Evolutionary conservation across 2,329 filamentous ascomycete species (phyloP).

Genomic region (Fusarium concolor): DNA sequence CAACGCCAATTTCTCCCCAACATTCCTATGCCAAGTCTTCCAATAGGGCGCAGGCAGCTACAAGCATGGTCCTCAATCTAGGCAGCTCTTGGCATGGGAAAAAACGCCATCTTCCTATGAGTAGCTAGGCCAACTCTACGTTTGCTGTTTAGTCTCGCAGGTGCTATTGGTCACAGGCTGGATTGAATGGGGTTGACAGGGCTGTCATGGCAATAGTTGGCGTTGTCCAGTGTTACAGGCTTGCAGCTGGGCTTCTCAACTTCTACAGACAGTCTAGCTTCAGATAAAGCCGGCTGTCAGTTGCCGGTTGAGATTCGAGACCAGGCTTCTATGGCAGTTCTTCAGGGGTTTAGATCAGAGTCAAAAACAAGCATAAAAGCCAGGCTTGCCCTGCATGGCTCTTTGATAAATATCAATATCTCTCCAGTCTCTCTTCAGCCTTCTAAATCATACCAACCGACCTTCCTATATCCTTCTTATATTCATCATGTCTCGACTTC

Average conservation of each 20-base stretch:
- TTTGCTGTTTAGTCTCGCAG: neutral
- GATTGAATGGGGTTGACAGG: neutral
- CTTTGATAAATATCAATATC: neutral
- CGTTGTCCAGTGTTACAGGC: slow-evolving; percentile 8
- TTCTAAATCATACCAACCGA: neutral
- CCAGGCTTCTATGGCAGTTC: neutral
- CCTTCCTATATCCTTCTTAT: neutral
- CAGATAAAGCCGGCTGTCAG: neutral
- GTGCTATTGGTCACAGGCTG: neutral
- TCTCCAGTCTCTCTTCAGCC: neutral
- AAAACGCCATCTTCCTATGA: neutral
- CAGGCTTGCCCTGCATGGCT: neutral
- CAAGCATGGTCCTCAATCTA: neutral
- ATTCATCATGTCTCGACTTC: slow-evolving; percentile 49
- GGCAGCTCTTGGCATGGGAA: slow-evolving; percentile 4
- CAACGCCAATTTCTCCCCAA: slow-evolving; percentile 7
- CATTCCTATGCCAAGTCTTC: neutral
- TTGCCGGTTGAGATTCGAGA: neutral
- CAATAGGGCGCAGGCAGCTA: neutral
- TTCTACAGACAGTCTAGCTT: slow-evolving; percentile 5
- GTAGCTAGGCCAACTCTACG: neutral
- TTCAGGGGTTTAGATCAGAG: slow-evolving; percentile 13
- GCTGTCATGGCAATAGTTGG: neutral
- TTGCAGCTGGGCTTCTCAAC: neutral
- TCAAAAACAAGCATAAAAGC: slow-evolving; percentile 21